A percentile compares a stretch with the other conserved stretches of the same genome.
Evolutionary conservation across 2,329 filamentous ascomycete genomes (phyloP).

Genomic region (Scopulariopsis brevicaulis): DNA sequence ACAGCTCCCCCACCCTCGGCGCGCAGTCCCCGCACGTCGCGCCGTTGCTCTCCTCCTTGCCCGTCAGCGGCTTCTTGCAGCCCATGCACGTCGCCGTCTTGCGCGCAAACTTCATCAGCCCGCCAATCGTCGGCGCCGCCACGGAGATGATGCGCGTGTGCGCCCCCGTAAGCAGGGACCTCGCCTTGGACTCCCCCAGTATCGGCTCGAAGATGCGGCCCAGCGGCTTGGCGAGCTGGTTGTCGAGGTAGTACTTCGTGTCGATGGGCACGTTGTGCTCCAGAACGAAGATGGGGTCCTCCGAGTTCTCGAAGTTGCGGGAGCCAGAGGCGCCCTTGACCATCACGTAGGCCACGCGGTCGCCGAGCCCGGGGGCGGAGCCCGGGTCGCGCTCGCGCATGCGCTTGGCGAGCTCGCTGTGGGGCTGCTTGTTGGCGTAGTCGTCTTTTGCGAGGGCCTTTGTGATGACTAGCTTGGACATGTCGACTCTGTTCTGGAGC

Average conservation of each 20-base stretch:
- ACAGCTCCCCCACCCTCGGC: slow-evolving; percentile 79
- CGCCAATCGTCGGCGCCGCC: slow-evolving; percentile 80
- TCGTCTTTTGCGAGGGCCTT: slow-evolving; percentile 83
- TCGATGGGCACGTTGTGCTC: slow-evolving; percentile 98
- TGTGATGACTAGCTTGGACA: slow-evolving; percentile 98
- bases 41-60: slow-evolving; percentile 62
- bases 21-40: slow-evolving; percentile 84
- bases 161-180: slow-evolving; percentile 76
- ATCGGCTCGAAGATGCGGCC: slow-evolving; percentile 97
- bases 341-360: slow-evolving; percentile 97
- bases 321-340: slow-evolving; percentile 79
- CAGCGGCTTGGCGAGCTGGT: slow-evolving; percentile 91
- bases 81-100: slow-evolving; percentile 98
- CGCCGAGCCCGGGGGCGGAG: slow-evolving; percentile 82
- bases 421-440: slow-evolving; percentile 87
- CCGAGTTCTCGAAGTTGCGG: slow-evolving; percentile 94
- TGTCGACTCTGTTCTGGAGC: slow-evolving; percentile 94
- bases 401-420: slow-evolving; percentile 86
- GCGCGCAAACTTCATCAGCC: slow-evolving; percentile 96
- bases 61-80: slow-evolving; percentile 89
- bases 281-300: slow-evolving; percentile 93
- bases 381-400: slow-evolving; percentile 97
- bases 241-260: slow-evolving; percentile 97
- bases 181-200: slow-evolving; percentile 82
- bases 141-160: slow-evolving; percentile 94